These are phyloP conservation scores for Aspergillus calidoustus DNA, from an alignment of 2,329 filamentous ascomycete genomes.

Conservation along the genomic window DNA sequence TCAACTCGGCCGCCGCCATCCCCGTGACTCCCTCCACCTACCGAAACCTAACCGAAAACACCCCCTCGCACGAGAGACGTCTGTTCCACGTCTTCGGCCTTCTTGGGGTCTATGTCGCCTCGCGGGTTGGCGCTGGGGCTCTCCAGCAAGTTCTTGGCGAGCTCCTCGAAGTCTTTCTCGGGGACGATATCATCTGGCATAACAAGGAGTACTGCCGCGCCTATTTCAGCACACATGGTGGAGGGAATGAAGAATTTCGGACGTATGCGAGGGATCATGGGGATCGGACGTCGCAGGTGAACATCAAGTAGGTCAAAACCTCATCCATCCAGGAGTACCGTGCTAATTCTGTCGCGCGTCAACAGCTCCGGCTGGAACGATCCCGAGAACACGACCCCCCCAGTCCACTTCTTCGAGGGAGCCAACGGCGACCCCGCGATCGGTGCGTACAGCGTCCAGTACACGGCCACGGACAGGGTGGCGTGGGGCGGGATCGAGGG, in stretches of 20 bases:
- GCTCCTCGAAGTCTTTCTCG: background rate
- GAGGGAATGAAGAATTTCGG: background rate
- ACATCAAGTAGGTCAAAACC: background rate
- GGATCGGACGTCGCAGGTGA: background rate
- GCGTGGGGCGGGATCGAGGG: background rate
- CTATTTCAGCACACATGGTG: background rate
- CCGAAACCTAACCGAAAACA: background rate
- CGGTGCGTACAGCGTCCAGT: background rate
- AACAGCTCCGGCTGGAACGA: background rate
- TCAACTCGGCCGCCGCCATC: background rate
- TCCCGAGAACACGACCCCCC: background rate
- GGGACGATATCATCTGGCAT: background rate
- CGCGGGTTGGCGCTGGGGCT: background rate
- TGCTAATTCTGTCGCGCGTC: background rate
- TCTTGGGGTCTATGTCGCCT: background rate
- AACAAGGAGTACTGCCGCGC: background rate
- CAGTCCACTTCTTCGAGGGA: background rate
- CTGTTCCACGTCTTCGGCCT: background rate
- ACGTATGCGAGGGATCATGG: background rate
- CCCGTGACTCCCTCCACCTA: background rate
- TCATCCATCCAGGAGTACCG: background rate
- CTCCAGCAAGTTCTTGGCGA: background rate
- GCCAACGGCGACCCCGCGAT: background rate
- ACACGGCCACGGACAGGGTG: background rate
- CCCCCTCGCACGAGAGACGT: background rate